A percentile compares a stretch with the other conserved stretches of the same genome.
These are phyloP conservation scores for Lodderomyces theae DNA, from an alignment of 1,139 yeast genomes.

Conservation along the genomic window DNA sequence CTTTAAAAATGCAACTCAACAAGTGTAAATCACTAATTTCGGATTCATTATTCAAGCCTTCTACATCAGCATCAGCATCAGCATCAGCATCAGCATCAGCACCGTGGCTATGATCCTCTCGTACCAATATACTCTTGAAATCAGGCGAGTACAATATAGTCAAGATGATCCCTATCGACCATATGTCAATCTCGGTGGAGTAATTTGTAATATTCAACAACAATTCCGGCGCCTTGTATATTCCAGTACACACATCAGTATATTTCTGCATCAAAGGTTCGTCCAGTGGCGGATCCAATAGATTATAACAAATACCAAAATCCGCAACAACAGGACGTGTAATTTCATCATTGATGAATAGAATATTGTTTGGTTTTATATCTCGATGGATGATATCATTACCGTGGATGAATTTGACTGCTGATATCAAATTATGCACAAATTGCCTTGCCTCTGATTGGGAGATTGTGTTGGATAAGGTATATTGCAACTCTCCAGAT, in stretches of 20 bases:
- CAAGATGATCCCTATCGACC: slow-evolving; percentile 73
- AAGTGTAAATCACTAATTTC: slow-evolving; percentile 60
- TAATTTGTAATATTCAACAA: slow-evolving; percentile 69
- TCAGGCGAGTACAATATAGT: slow-evolving; percentile 55
- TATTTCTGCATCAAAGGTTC: slow-evolving; percentile 43
- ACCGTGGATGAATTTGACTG: slow-evolving; percentile 32
- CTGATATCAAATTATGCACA: slow-evolving; percentile 20
- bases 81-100: background rate
- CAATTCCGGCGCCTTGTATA: slow-evolving; percentile 83
- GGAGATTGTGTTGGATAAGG: slow-evolving; percentile 8
- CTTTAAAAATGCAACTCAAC: slow-evolving; percentile 56
- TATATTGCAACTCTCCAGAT: slow-evolving; percentile 5
- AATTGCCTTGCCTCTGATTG: slow-evolving; percentile 17
- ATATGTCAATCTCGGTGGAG: slow-evolving; percentile 64
- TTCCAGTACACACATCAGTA: slow-evolving; percentile 73
- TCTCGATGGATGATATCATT: slow-evolving; percentile 81
- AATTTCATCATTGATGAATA: slow-evolving; percentile 38
- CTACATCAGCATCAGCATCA: slow-evolving; percentile 17
- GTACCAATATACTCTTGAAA: slow-evolving; percentile 39
- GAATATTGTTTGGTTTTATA: slow-evolving; percentile 75
- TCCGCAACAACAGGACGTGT: slow-evolving; percentile 59
- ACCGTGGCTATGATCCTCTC: no score
- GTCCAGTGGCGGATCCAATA: slow-evolving; percentile 18
- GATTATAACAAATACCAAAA: slow-evolving; percentile 68
- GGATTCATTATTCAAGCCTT: slow-evolving; percentile 22